phyloP scores from a whole-genome alignment of 192 early-diverging fungal genomes.

The Umbelopsis sp. region DNA sequence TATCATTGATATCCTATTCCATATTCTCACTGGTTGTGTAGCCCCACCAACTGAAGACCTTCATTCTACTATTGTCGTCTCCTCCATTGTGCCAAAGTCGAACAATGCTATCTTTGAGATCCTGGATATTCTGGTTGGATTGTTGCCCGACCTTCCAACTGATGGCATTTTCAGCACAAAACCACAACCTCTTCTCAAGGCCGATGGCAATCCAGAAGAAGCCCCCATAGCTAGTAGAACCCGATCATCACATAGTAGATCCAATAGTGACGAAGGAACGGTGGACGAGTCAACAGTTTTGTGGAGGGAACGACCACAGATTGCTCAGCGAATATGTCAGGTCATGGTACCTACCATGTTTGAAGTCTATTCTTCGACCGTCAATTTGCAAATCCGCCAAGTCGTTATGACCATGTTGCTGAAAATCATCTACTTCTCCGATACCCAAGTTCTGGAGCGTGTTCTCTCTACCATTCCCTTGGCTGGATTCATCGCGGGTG shows the following conservation, averaged over 20 bases:
- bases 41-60: not conserved
- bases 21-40: slow-evolving; percentile 41
- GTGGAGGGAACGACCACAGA: slow-evolving; percentile 39
- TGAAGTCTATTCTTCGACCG: slow-evolving; percentile 70
- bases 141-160: slow-evolving; percentile 59
- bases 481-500: slow-evolving; percentile 50
- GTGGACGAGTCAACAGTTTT: slow-evolving; percentile 35
- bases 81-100: slow-evolving; percentile 22
- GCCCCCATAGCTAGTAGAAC: slow-evolving; percentile 29
- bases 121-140: slow-evolving; percentile 53
- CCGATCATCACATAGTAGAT: slow-evolving; percentile 21
- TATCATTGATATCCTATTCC: slow-evolving; percentile 46
- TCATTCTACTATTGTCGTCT: slow-evolving; percentile 13
- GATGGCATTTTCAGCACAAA: not conserved
- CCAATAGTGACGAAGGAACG: slow-evolving; percentile 8
- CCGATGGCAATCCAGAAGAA: not conserved
- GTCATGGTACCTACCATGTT: slow-evolving; percentile 69
- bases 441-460: slow-evolving; percentile 42
- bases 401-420: slow-evolving; percentile 62
- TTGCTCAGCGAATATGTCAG: slow-evolving; percentile 43
- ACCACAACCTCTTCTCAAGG: not conserved
- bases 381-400: slow-evolving; percentile 66
- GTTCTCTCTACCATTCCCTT: slow-evolving; percentile 53
- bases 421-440: slow-evolving; percentile 52
- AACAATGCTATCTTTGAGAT: slow-evolving; percentile 60